Conservation (phyloP, 2,329 filamentous ascomycete species). For the Fusarium coffeatum region DNA sequence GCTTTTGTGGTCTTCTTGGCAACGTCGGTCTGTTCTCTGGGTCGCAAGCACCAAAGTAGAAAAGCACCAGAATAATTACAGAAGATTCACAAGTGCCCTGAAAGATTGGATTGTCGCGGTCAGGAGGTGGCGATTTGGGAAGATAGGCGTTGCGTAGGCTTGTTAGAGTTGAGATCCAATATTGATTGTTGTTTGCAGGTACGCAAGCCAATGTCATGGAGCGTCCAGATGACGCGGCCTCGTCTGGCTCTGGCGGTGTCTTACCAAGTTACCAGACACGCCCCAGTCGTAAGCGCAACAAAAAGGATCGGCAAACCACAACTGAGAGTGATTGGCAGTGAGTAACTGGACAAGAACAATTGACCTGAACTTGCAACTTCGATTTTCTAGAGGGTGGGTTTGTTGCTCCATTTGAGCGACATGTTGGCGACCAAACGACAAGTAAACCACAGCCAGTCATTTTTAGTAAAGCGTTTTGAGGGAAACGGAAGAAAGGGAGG, state of each 20-base stretch:
- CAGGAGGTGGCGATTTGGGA: conserved; percentile 34
- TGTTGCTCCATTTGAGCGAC: conserved; percentile 5
- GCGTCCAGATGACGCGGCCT: conserved; percentile 46
- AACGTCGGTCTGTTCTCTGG: not conserved
- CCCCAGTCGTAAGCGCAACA: conserved; percentile 38
- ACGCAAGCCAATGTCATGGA: conserved; percentile 44
- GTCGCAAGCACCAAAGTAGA: not conserved
- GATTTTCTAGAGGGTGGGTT: conserved; percentile 20
- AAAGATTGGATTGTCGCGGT: conserved; percentile 14
- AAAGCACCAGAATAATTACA: not conserved
- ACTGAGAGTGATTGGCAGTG: conserved; percentile 31
- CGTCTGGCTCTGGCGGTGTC: conserved; percentile 38
- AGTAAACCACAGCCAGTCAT: conserved; percentile 7
- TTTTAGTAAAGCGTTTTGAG: not conserved
- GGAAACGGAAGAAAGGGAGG: conserved; percentile 20
- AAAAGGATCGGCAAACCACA: conserved; percentile 18
- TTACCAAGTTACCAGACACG: conserved; percentile 31
- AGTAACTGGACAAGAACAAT: not conserved
- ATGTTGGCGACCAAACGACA: conserved; percentile 11
- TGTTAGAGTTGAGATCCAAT: conserved; percentile 9
- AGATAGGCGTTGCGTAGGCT: conserved; percentile 23
- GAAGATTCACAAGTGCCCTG: not conserved
- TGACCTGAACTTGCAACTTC: conserved; percentile 11
- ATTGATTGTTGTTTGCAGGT: conserved; percentile 35
- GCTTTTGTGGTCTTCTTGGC: conserved; percentile 16